Evolutionary conservation across 2,329 filamentous ascomycete genomes (phyloP), one percentile per base, ranked within the genome.

Genomic region (Xylariaceae sp.): DNA sequence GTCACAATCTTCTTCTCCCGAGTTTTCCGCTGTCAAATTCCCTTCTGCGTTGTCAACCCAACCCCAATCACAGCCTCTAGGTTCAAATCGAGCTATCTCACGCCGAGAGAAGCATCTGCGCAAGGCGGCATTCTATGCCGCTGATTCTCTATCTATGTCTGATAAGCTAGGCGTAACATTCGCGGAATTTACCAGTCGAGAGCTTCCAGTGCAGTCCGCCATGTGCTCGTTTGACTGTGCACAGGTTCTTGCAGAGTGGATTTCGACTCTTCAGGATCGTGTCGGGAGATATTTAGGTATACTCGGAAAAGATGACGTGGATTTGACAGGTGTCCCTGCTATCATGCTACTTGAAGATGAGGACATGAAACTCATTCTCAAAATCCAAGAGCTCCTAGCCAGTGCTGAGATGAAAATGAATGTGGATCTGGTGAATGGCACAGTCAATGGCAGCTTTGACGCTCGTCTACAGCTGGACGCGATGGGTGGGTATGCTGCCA

Each of bases 151-250:
- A 7, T 85, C 86, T 23, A 94, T 94, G 84, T 88, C 91, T 2
- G 89, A 95, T 70, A 92, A 89, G 67, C 81, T 94, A 10, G 91
- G 91, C 1, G 84, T 93, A 23, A 91, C 90, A 0, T 94, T 93
- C 73, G 87, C 89, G 6, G 92, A 96, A 59, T 87, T 90, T 57
- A 88, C 86, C 1, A 92, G 89, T 47, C 82, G 91, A 37, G 92
- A 97, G 67, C 79, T 97, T 10, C 92, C 94, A 0, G 83, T 96
- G 32, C 93, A 96, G 69, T 92, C 90, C 11, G 91, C 92, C 1
- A 86, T 97, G 79, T 97, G 93, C 71, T 87, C 89, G 4, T 95
- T 96, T 65, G 93, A 97, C 67, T 97, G 93, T 67, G 89, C 91
- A 2, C 92, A 97, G 67, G 91, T 97, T 1, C 82, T 99, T 26